Base-by-base conservation (phyloP, 768 basidiomycete genomes). In the Pholiota molesta region DNA sequence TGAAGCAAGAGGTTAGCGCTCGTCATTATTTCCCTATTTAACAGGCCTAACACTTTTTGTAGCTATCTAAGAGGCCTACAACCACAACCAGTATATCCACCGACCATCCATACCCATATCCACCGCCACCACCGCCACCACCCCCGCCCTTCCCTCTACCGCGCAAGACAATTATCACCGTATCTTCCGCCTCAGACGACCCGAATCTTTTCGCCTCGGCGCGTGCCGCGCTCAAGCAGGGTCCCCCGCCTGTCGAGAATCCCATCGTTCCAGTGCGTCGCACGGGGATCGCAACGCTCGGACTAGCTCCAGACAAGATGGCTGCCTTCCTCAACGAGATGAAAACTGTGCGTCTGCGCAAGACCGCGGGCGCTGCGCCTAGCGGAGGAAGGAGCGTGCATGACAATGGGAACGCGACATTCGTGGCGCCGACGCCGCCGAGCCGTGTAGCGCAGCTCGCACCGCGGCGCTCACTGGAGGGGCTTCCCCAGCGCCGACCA, bases 301-400 rank as follows among this genome's bases (percentile, higher is more conserved):
- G 88, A n/a, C 79, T 94, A 10, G 82, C 90, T 0, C 81, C 88
- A 2, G 92, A 93, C 63, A 90, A 93, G 71, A 92, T 94, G 89
- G 89, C 88, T 0, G 90, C 88, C 1, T 94, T 94, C 68, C 73
- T 94, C 64, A 86, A 76, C 6, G 92, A 94, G 72, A 86, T 94
- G 81, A 93, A 92, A 78, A 88, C 83, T 1, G 89, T 86, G 26
- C 79, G 87, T 52, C 68, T 94, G 55, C 82, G 83, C 63, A 91
- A 84, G 71, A 64, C 56, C 5, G 55, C 55, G 29, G 52, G 37
- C n/a, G 21, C 52, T 14, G 16, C 60, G n/a, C 13, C n/a, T 14
- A n/a, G 19, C 33, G n/a, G 6, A 7, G 13, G 26, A 1, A 11
- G 51, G 39, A 31, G n/a, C 26, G 52, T 14, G 11, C 19, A 44